Evolutionary conservation across 352 stramenopile species (phyloP).

Genomic region (Pythium grandisporangium): DNA sequence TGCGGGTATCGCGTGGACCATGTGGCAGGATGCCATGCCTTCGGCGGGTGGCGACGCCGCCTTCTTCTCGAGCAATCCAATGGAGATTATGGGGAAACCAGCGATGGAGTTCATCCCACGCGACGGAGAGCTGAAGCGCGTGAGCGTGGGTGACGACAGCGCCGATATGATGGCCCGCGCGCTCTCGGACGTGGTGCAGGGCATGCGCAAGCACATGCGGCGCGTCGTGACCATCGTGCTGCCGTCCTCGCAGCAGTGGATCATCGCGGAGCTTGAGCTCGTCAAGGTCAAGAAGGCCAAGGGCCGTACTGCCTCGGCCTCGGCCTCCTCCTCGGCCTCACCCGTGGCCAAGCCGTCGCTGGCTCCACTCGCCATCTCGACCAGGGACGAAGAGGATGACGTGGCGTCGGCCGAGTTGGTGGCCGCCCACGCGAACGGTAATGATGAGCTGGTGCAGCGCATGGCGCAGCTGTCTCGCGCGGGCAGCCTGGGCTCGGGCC

Average conservation of each 20-base stretch:
- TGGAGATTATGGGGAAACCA: constrained; percentile 32
- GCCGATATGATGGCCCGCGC: constrained; percentile 17
- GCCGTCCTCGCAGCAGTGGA: constrained; percentile 34
- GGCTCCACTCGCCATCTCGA: no score
- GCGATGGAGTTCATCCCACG: constrained; percentile 4
- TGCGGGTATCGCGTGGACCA: constrained; percentile 35
- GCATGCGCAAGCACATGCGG: constrained; percentile 55
- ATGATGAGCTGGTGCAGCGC: constrained; percentile 55
- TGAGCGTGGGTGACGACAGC: constrained; percentile 27
- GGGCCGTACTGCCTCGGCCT: constrained; percentile 4
- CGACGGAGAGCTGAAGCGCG: constrained; percentile 29
- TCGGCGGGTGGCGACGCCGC: constrained; percentile 1
- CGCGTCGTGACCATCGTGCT: constrained; percentile 45
- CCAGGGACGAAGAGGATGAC: constrained; percentile 8
- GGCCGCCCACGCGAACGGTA: no score
- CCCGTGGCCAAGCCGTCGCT: no score
- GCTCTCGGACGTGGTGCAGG: constrained; percentile 33
- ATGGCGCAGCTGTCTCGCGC: constrained; percentile 63
- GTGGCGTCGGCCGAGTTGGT: constrained; percentile 11
- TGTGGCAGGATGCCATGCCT: constrained; percentile 53
- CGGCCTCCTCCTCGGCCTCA: no score
- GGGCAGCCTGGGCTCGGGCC: constrained; percentile 34
- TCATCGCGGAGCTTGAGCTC: constrained; percentile 60
- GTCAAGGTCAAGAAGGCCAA: constrained; percentile 72
- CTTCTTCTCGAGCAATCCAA: constrained; percentile 50